Percentiles rank a stretch among this genome's conserved stretches.
These are phyloP conservation scores for Karstenula rhodostoma DNA, from an alignment of 2,329 filamentous ascomycete species.

Conservation along the genomic window DNA sequence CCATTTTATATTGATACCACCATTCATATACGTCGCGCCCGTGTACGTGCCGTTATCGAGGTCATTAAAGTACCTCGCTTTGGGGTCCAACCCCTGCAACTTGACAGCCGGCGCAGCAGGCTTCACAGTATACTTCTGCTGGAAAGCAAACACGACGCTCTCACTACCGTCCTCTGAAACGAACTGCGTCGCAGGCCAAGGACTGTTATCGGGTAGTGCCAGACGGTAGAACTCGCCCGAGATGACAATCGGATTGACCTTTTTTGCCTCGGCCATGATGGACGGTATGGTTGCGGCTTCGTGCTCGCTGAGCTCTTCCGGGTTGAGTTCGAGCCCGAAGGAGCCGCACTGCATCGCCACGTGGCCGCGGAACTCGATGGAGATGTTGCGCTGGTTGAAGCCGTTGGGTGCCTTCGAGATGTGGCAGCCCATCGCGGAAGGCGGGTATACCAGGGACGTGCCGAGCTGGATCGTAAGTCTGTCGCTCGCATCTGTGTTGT, in stretches of 20 bases:
- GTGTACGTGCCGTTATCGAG: constrained; percentile 62
- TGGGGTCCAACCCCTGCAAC: constrained; percentile 65
- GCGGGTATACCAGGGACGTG: constrained; percentile 69
- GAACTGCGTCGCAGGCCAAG: constrained; percentile 70
- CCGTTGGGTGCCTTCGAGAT: constrained; percentile 68
- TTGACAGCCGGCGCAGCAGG: constrained; percentile 62
- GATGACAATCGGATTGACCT: constrained; percentile 67
- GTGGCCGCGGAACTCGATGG: constrained; percentile 68
- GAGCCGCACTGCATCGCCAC: constrained; percentile 75
- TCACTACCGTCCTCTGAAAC: constrained; percentile 60
- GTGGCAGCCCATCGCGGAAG: constrained; percentile 72
- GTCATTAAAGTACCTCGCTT: constrained; percentile 61
- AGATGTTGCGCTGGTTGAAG: constrained; percentile 62
- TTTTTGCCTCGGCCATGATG: constrained; percentile 63
- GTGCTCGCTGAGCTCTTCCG: constrained; percentile 58
- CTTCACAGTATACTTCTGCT: constrained; percentile 62
- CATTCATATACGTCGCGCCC: constrained; percentile 69
- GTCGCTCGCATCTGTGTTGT: constrained; percentile 70
- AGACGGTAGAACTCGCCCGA: constrained; percentile 68
- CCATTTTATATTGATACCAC: constrained; percentile 64
- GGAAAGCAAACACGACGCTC: constrained; percentile 68
- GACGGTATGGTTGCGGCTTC: constrained; percentile 64
- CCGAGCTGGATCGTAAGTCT: constrained; percentile 70
- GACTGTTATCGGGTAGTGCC: constrained; percentile 64
- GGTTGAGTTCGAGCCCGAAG: constrained; percentile 71